Base-by-base conservation (phyloP, 805 yeast species). In the Candida endomychidarum region DNA sequence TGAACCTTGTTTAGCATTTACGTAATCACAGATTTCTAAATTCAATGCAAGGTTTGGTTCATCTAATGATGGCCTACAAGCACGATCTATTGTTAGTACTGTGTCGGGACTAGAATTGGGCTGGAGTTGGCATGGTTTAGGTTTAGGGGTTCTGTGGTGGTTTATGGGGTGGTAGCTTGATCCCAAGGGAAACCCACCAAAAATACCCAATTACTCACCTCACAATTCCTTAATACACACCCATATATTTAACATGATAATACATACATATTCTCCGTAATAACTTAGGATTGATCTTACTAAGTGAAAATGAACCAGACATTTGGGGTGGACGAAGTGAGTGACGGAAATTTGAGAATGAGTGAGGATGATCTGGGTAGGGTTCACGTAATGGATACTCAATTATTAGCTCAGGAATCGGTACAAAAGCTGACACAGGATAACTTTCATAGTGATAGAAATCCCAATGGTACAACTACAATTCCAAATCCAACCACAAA, bases 41-140 rank as follows among this genome's bases (percentile, higher is more conserved):
- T 91, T 93, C 46, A 89, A 66, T 3, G 88, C 86, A 43, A 90
- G 73, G 56, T 93, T 91, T 5, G 99, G 98, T 65, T 91, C 96
- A 37, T 65, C 69, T 34, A 86, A 69, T 1, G 91, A 72, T 26
- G 93, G 83, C 51, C 93, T 78, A 55, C 96, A 89, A 2, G 98
- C 97, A 46, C 96, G 80, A 55, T 81, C 83, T 72, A 31, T 15
- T 23, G 38, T 37, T 41, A 37, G 42, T 40, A 34, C 16, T 10
- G n/a, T 8, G 8, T 12, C n/a, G 22, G 11, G 5, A 10, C n/a
- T 4, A 7, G 25, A 23, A 17, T 12, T 16, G 40, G 19, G 8
- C 22, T 8, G 23, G 39, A 25, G 18, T 16, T 18, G 5, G 22
- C 21, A 17, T 17, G 14, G 34, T 12, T 4, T 5, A n/a, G n/a